Evolutionary conservation across 208 protist genomes (phyloP), one percentile per base, ranked within the genome.

Genomic region (Acanthamoeba royreba): DNA sequence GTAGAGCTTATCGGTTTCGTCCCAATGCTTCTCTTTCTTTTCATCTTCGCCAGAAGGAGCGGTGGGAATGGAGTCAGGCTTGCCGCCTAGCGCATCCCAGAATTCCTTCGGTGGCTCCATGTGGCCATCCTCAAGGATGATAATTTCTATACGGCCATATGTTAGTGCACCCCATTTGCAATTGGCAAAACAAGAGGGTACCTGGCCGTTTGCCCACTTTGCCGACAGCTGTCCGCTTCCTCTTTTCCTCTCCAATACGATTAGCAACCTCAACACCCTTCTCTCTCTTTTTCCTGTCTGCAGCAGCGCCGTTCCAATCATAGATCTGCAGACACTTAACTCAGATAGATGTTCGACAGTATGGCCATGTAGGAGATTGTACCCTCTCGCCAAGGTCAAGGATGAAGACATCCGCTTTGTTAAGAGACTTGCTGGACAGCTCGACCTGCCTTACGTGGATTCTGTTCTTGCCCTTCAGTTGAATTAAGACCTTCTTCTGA

Each of bases 361-460:
- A n/a, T 61, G 52, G 9, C 28, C 22, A 28, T 35, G 33, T 35
- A 66, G 55, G 55, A 28, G 55, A 66, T 35, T 66, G 55, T 79
- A 79, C 66, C 66, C 66, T 40, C 38, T 79, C 42, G 77, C 77
- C 77, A 25, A 87, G 77, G 45, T 87, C 77, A 31, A 87, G 77
- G 31, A 87, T 87, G 77, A 87, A 87, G n/a, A 87, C 77, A 46
- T 87, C 77, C 31, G 77, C 77, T 38, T 87, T 87, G 77, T 87
- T 87, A 31, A 87, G 47, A 28, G 77, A 31, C 46, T 49, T 58
- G 77, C 25, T 25, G 3, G 47, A 35, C n/a, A 58, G 77, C 77
- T 87, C 77, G 46, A 87, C 77, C 77, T 61, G 42, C 46, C 77
- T 4, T 15, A 58, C 77, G 77, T 87, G 77, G 28, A 87, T 61